Conservation (phyloP, 768 basidiomycete species). For the Lanmaoa rubissima region DNA sequence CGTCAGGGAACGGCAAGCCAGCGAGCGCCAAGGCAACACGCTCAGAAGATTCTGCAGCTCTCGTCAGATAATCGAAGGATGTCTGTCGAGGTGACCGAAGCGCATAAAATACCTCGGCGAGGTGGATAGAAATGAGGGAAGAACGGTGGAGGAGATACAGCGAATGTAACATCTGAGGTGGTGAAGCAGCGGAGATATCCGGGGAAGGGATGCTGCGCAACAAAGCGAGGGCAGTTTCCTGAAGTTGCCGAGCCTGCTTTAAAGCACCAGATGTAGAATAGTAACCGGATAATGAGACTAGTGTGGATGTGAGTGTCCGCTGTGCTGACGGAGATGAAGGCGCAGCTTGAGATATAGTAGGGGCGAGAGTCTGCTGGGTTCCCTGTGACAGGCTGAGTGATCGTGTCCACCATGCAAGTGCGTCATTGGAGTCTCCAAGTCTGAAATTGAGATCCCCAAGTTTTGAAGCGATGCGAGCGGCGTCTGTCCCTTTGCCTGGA, state of each 20-base stretch:
- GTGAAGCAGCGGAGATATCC: conserved; percentile 42
- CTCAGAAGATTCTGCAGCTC: conserved; percentile 68
- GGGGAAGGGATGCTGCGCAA: conserved; percentile 52
- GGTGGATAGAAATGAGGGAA: conserved; percentile 69
- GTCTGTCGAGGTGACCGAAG: conserved; percentile 38
- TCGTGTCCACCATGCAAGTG: conserved; percentile 67
- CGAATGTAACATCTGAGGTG: conserved; percentile 60
- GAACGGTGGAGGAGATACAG: conserved; percentile 71
- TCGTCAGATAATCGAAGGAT: conserved; percentile 55
- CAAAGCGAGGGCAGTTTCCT: conserved; percentile 54
- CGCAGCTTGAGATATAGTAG: conserved; percentile 35
- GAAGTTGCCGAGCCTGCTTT: conserved; percentile 50
- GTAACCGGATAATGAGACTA: conserved; percentile 71
- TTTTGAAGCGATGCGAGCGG: conserved; percentile 59
- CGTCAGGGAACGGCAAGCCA: conserved; percentile 39
- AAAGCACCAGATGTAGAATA: conserved; percentile 61
- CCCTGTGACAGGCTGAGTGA: conserved; percentile 48
- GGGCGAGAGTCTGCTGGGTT: conserved; percentile 18
- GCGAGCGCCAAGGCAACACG: conserved; percentile 56
- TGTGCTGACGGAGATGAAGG: conserved; percentile 64
- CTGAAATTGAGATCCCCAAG: conserved; percentile 64
- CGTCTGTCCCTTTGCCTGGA: conserved; percentile 38
- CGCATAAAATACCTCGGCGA: conserved; percentile 68
- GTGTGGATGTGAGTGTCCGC: conserved; percentile 54
- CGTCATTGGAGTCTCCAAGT: conserved; percentile 51